A percentile compares a stretch with the other conserved stretches of the same genome.
phyloP scores from a whole-genome alignment of 129 eudicot species.

The Deinandra increscens region DNA sequence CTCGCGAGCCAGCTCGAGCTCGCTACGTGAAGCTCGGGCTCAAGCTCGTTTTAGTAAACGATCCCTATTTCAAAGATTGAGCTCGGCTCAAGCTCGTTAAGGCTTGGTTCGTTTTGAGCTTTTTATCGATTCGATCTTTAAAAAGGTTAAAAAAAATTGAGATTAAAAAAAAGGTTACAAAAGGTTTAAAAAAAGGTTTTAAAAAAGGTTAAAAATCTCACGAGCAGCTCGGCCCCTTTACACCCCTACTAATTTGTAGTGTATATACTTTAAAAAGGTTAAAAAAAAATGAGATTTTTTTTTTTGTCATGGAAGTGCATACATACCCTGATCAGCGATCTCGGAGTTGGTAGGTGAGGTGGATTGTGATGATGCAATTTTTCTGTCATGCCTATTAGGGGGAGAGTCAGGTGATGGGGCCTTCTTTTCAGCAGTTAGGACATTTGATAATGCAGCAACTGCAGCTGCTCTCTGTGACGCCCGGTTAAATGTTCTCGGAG shows the following conservation, averaged over 20 bases:
- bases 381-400: slow-evolving; percentile 40
- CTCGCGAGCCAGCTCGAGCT: too few species aligned
- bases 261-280: neutral
- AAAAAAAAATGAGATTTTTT: neutral
- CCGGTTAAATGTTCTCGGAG: slow-evolving; percentile 47
- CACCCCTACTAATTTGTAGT: neutral
- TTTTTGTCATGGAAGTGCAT: neutral
- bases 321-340: slow-evolving; percentile 4
- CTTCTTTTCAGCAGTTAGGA: slow-evolving; percentile 88
- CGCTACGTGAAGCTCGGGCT: too few species aligned
- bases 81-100: too few species aligned
- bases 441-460: slow-evolving; percentile 87
- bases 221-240: too few species aligned
- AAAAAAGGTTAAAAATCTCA: too few species aligned
- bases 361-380: slow-evolving; percentile 49
- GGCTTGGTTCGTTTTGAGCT: too few species aligned
- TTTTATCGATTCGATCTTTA: too few species aligned
- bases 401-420: slow-evolving; percentile 47
- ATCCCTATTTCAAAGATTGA: too few species aligned
- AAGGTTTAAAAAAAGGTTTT: too few species aligned
- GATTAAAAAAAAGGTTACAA: too few species aligned
- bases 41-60: too few species aligned
- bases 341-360: slow-evolving; percentile 30
- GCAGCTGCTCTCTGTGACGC: slow-evolving; percentile 99
- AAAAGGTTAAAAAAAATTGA: too few species aligned